phyloP scores from a whole-genome alignment of 2,329 filamentous ascomycete species.

The Neonectria punicea region DNA sequence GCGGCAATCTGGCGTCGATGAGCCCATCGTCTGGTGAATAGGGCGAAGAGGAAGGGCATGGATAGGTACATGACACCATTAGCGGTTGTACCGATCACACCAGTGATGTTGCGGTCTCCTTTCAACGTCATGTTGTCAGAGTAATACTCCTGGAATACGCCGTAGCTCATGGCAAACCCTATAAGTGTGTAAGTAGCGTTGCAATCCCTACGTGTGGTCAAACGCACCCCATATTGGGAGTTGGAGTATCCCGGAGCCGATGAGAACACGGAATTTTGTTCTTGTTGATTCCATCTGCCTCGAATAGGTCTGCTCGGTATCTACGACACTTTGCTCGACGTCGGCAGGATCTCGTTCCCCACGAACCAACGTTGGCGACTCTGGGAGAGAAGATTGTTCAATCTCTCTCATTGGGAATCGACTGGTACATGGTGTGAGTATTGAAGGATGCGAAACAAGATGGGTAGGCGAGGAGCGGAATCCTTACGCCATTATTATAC shows the following conservation, averaged over 20 bases:
- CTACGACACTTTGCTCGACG: not conserved
- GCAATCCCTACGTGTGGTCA: not conserved
- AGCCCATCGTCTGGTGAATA: conserved; percentile 28
- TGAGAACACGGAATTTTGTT: not conserved
- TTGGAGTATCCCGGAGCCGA: not conserved
- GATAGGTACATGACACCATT: conserved; percentile 33
- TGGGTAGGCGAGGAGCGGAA: not conserved
- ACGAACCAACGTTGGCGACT: not conserved
- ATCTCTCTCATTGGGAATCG: not conserved
- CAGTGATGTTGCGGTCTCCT: conserved; percentile 22
- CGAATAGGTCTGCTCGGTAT: not conserved
- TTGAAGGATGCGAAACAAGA: not conserved
- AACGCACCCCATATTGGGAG: conserved; percentile 23
- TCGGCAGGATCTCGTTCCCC: not conserved
- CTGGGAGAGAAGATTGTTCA: not conserved
- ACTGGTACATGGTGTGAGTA: not conserved
- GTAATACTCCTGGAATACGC: conserved; percentile 35
- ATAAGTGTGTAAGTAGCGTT: not conserved
- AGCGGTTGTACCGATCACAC: conserved; percentile 31
- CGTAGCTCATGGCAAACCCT: conserved; percentile 34
- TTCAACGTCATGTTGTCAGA: conserved; percentile 18
- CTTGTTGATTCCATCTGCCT: not conserved
- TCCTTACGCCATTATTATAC: not conserved
- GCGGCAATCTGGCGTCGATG: conserved; percentile 23
- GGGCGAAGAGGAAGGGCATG: conserved; percentile 31